Evolutionary conservation across 2,329 filamentous ascomycete genomes (phyloP).

Genomic region (Diplodia seriata): DNA sequence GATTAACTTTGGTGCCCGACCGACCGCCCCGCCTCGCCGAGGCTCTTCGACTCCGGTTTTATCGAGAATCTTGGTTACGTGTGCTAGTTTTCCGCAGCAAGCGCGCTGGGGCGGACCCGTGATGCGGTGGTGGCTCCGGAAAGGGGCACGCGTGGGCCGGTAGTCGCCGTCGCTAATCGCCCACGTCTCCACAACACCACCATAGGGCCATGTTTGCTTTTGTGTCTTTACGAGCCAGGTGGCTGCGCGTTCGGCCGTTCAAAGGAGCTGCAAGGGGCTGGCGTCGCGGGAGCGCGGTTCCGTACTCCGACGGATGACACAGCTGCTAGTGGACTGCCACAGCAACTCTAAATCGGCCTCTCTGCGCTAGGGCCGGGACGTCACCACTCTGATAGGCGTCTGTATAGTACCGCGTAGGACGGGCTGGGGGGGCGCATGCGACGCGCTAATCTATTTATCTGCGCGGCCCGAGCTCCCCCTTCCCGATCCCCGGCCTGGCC

Average conservation of each 20-base stretch:
- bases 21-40: not conserved
- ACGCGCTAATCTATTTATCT: not conserved
- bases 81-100: not conserved
- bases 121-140: not conserved
- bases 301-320: not conserved
- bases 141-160: not conserved
- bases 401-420: not conserved
- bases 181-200: not conserved
- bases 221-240: not conserved
- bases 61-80: too few species aligned
- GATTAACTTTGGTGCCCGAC: slow-evolving; percentile 4
- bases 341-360: not conserved
- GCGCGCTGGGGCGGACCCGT: not conserved
- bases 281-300: not conserved
- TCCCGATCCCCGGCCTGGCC: slow-evolving; percentile 7
- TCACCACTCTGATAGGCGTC: not conserved
- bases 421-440: not conserved
- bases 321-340: not conserved
- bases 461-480: slow-evolving; percentile 12
- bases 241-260: not conserved
- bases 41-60: not conserved
- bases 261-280: not conserved
- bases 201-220: not conserved
- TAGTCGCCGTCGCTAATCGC: not conserved
- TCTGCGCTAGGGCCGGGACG: not conserved